phyloP scores from a whole-genome alignment of 129 eudicot genomes.

The Flaveria trinervia region DNA sequence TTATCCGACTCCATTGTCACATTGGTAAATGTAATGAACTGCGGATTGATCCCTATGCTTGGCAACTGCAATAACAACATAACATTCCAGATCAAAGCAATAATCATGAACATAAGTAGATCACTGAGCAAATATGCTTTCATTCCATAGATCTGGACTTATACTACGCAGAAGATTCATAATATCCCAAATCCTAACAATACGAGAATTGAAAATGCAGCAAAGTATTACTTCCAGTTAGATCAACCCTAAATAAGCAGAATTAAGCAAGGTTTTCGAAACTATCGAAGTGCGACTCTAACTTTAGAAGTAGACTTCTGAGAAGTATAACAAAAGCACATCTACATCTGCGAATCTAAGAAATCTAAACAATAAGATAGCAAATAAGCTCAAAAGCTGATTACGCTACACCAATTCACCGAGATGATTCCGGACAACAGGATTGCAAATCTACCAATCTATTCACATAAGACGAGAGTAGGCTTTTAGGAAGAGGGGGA shows the following conservation, averaged over 20 bases:
- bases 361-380: constrained; percentile 18
- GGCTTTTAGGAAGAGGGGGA: neutral
- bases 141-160: constrained; percentile 48
- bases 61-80: constrained; percentile 65
- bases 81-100: constrained; percentile 22
- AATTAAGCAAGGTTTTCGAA: constrained; percentile 23
- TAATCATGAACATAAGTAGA: constrained; percentile 4
- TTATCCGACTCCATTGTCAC: constrained; percentile 99
- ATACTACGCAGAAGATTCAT: constrained; percentile 18
- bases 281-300: neutral
- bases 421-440: constrained; percentile 1
- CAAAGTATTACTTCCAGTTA: constrained; percentile 1
- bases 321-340: neutral
- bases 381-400: neutral
- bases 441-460: constrained; percentile 17
- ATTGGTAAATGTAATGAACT: constrained; percentile 96
- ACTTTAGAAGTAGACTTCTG: neutral
- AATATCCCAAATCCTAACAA: constrained; percentile 19
- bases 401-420: constrained; percentile 9
- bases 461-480: neutral
- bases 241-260: constrained; percentile 27
- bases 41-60: constrained; percentile 91
- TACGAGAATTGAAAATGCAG: neutral
- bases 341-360: constrained; percentile 17
- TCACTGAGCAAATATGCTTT: neutral